Evolutionary conservation across 2,329 filamentous ascomycete species (phyloP), one percentile per base, ranked within the genome.

Genomic region (Aspergillus tubingensis): DNA sequence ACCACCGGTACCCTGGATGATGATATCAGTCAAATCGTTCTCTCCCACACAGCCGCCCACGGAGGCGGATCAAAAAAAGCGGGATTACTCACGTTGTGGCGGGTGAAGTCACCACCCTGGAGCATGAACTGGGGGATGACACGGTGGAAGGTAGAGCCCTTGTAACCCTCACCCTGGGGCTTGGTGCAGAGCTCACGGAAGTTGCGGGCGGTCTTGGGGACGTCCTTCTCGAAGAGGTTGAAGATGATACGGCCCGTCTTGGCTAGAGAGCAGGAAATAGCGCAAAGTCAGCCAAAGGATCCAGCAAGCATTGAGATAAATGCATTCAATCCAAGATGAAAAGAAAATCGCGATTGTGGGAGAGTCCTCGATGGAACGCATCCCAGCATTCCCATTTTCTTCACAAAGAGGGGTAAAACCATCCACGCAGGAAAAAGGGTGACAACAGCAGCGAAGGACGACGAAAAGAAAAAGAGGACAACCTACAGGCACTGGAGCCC

Each of bases 121-220:
- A 96, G 89, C 92, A 96, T 96, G 86, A 96, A 96, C 60, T 91
- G 79, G 70, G 90, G 90, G 80, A 96, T 96, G 80, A 96, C 89
- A 72, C 92, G 91, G 86, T 96, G 92, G 89, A 96, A 96, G 69
- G 85, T 84, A 71, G 91, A 95, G 76, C 86, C 87, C 78, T 86
- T 80, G 85, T 96, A 96, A 71, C 91, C 91, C 79, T 90, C 88
- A 75, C 91, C 91, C 82, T 91, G 87, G 83, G 91, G 85, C 66
- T 88, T 92, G 25, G 25, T 3, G 89, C 90, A 92, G 74, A 95
- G 90, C 77, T 87, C 87, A 70, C 85, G 86, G 88, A 96, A 96
- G 87, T 95, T 95, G 79, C 86, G 83, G 70, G 86, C 84, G 59
- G 94, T 97, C 87, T 90, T 95, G 79, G 94, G 94, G 77, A 96